A percentile compares a stretch with the other conserved stretches of the same genome.
These are phyloP conservation scores for Xylariaceae sp. DNA, from an alignment of 2,329 filamentous ascomycete species.

Conservation along the genomic window DNA sequence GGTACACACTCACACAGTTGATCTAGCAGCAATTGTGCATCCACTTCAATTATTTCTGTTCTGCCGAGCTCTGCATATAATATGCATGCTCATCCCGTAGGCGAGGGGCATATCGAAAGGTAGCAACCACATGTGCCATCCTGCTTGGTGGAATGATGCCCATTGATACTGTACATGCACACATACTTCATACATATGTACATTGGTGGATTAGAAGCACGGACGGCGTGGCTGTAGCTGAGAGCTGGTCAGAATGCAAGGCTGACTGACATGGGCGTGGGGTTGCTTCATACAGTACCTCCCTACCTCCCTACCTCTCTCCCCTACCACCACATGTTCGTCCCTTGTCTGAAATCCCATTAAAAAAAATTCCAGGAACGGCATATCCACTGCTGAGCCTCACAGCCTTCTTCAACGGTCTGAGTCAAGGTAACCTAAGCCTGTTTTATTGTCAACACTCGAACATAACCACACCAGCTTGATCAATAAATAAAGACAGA, in stretches of 20 bases:
- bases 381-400: neutral
- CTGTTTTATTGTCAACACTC: neutral
- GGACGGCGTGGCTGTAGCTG: neutral
- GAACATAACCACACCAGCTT: neutral
- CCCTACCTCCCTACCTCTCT: slow-evolving; percentile 11
- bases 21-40: slow-evolving; percentile 1
- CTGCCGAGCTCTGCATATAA: slow-evolving; percentile 20
- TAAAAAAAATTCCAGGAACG: neutral
- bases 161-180: too few species aligned
- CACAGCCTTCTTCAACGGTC: neutral
- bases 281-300: neutral
- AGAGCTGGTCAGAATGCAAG: slow-evolving; percentile 6
- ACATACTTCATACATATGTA: too few species aligned
- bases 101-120: slow-evolving; percentile 10
- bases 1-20: slow-evolving; percentile 5
- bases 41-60: neutral
- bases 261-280: slow-evolving; percentile 19
- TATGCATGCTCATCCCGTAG: slow-evolving; percentile 19
- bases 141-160: neutral
- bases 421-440: neutral
- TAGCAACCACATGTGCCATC: neutral
- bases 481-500: neutral
- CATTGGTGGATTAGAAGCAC: neutral
- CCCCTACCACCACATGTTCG: slow-evolving; percentile 18
- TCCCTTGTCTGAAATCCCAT: neutral